Evolutionary conservation across 2,329 filamentous ascomycete genomes (phyloP).

Genomic region (Grosmannia penicillata): DNA sequence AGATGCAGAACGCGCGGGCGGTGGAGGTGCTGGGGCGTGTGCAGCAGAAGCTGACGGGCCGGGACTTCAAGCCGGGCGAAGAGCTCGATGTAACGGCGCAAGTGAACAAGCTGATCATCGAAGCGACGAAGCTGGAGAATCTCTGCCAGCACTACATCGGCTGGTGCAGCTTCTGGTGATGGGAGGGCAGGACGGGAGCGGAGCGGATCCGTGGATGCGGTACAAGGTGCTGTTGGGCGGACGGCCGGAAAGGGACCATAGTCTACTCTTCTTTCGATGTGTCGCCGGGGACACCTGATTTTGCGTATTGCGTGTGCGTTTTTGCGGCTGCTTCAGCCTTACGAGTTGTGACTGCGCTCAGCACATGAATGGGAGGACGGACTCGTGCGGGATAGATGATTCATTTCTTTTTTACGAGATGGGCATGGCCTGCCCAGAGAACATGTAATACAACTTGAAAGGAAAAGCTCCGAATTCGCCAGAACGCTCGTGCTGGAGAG

Average conservation of each 20-base stretch:
- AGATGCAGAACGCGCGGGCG: conserved; percentile 86
- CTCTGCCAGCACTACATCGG: conserved; percentile 98
- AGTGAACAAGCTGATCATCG: conserved; percentile 85
- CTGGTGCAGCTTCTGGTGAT: conserved; percentile 95
- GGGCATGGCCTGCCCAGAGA: neutral
- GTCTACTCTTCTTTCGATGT: neutral
- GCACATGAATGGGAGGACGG: too few relatives aligned
- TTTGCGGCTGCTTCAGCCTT: too few relatives aligned
- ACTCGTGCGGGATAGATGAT: too few relatives aligned
- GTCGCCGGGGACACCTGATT: too few relatives aligned
- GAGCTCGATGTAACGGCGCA: conserved; percentile 77
- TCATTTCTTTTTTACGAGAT: neutral
- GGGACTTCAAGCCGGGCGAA: conserved; percentile 76
- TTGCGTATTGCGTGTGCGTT: too few relatives aligned
- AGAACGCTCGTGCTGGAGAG: neutral
- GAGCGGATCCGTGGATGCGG: neutral
- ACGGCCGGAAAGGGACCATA: neutral
- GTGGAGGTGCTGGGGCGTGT: conserved; percentile 84
- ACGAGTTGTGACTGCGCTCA: too few relatives aligned
- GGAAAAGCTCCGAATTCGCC: too few relatives aligned
- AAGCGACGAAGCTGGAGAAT: conserved; percentile 95
- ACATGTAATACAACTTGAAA: too few relatives aligned
- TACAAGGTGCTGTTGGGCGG: neutral
- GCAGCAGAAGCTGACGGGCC: conserved; percentile 86
- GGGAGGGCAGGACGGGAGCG: neutral